phyloP scores from a whole-genome alignment of 352 stramenopile species.

The Phytopythium vexans region DNA sequence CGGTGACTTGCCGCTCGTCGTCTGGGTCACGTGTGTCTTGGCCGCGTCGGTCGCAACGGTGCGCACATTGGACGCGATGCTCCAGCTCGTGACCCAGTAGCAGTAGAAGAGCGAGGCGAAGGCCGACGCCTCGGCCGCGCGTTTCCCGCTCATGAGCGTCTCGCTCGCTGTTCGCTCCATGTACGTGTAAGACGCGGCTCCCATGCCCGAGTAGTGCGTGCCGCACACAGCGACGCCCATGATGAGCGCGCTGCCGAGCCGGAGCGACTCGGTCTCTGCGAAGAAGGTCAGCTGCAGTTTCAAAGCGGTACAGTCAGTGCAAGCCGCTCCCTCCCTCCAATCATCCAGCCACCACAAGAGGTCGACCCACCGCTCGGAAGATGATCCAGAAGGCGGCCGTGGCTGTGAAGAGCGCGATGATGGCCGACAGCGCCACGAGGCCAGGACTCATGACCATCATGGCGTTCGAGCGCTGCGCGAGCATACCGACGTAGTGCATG shows the following conservation, averaged over 20 bases:
- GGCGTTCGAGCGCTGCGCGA: constrained; percentile 29
- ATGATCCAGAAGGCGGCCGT: constrained; percentile 52
- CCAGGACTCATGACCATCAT: constrained; percentile 22
- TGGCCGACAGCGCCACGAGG: constrained; percentile 27
- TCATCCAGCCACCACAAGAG: neutral
- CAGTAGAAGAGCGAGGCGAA: constrained; percentile 26
- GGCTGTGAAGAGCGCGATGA: constrained; percentile 34
- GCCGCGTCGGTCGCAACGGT: constrained; percentile 12
- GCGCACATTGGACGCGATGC: constrained; percentile 21
- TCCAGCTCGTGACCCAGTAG: constrained; percentile 35
- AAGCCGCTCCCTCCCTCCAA: neutral
- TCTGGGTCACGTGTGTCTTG: neutral
- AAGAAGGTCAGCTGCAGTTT: constrained; percentile 41
- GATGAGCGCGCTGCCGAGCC: constrained; percentile 33
- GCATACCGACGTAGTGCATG: constrained; percentile 59
- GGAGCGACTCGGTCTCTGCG: constrained; percentile 23
- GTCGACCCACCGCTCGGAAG: constrained; percentile 25
- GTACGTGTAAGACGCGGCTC: constrained; percentile 19
- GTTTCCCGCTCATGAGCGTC: constrained; percentile 16
- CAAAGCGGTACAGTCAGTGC: constrained; percentile 21
- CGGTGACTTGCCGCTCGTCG: no score
- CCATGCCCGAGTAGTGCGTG: constrained; percentile 44
- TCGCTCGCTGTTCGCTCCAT: constrained; percentile 12
- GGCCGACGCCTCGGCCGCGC: constrained; percentile 12
- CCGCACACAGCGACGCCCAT: constrained; percentile 44